phyloP scores from a whole-genome alignment of 495 filamentous ascomycete genomes.

The Penicillium cataractarum region DNA sequence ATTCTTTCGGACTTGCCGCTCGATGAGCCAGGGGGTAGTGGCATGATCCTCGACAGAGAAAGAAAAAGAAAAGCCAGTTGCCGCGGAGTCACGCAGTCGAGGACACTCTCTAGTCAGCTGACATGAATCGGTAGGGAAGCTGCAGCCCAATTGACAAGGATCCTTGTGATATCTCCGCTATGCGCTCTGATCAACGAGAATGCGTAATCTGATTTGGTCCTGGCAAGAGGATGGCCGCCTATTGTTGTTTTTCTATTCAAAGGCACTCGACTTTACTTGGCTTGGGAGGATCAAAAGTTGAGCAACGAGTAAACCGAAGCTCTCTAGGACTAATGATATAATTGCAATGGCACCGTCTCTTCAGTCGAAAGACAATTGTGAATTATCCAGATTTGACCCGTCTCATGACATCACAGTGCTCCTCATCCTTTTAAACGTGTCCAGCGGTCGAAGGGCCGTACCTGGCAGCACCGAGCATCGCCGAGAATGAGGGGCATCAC shows the following conservation, averaged over 20 bases:
- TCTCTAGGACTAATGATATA: background rate
- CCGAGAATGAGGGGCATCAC: background rate
- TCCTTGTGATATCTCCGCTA: slow-evolving; percentile 15
- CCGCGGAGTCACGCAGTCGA: background rate
- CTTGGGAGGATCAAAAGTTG: background rate
- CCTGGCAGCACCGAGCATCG: slow-evolving; percentile 23
- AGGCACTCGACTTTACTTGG: too few relatives aligned
- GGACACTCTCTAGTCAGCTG: slow-evolving; percentile 26
- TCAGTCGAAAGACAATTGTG: background rate
- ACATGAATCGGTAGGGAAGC: slow-evolving; percentile 19
- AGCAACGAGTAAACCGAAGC: background rate
- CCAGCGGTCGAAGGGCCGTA: slow-evolving; percentile 14
- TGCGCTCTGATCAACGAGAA: too few relatives aligned
- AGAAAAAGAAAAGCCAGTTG: background rate
- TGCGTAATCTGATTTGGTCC: slow-evolving; percentile 15
- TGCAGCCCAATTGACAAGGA: slow-evolving; percentile 30
- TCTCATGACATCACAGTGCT: slow-evolving; percentile 23
- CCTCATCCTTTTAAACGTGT: slow-evolving; percentile 21
- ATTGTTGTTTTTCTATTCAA: background rate
- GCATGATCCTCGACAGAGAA: slow-evolving; percentile 10
- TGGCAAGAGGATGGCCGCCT: background rate
- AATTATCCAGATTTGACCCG: background rate
- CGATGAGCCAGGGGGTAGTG: background rate
- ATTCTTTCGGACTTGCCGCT: background rate
- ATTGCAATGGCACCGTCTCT: background rate